phyloP scores from a whole-genome alignment of 1,284 basidiomycete genomes.

The Trametes pubescens region DNA sequence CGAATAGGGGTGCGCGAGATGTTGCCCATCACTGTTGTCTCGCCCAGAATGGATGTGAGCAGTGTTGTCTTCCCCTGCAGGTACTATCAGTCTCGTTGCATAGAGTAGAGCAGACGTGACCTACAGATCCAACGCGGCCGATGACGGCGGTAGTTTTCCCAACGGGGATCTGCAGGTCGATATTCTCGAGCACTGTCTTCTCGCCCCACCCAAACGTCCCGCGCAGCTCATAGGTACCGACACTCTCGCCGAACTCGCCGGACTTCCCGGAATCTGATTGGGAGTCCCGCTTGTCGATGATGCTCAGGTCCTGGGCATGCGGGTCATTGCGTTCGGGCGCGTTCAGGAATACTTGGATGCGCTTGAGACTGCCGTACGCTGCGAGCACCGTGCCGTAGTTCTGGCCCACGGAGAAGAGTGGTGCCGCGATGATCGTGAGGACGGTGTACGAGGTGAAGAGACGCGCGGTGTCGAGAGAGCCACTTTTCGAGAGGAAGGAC shows the following conservation, averaged over 20 bases:
- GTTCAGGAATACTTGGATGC: constrained; percentile 12
- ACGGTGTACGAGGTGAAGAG: constrained; percentile 14
- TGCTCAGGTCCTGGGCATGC: background rate
- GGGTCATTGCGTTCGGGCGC: constrained; percentile 5
- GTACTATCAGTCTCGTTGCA: background rate
- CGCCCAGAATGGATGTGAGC: constrained; percentile 4
- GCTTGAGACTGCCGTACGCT: constrained; percentile 13
- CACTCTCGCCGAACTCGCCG: background rate
- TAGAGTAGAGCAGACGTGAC: background rate
- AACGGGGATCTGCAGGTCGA: background rate
- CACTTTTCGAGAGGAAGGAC: constrained; percentile 5
- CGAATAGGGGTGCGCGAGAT: constrained; percentile 8
- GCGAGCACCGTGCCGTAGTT: constrained; percentile 15
- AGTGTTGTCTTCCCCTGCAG: constrained; percentile 9
- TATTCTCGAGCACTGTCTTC: constrained; percentile 14
- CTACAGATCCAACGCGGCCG: constrained; percentile 11
- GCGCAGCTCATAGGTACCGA: background rate
- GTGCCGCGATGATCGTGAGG: constrained; percentile 15
- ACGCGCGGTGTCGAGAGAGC: constrained; percentile 13
- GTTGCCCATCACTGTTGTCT: constrained; percentile 8
- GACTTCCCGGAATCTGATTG: background rate
- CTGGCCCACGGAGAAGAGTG: constrained; percentile 10
- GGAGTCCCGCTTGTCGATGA: constrained; percentile 4
- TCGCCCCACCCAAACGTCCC: constrained; percentile 13
- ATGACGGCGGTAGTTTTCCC: constrained; percentile 9